Base-by-base conservation (phyloP, 192 early-diverging fungal species). In the Gamsiella multidivaricata region DNA sequence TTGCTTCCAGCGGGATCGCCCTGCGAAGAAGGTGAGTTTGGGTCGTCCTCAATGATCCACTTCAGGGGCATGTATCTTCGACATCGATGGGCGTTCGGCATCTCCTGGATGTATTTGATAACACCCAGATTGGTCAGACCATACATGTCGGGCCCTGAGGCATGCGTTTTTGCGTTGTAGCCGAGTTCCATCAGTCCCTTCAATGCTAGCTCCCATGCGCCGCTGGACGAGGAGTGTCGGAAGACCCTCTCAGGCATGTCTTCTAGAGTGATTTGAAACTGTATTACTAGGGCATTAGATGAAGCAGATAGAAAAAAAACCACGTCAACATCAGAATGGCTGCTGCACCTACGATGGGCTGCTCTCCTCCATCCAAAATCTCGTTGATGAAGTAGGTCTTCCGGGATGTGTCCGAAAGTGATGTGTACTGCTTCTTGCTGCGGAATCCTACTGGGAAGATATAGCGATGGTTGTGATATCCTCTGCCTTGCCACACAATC, bases 31-130 rank as follows among this genome's bases (percentile, higher is more conserved):
- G 45, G 47, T 14, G 46, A 53, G 14, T 29, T 28, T 12, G n/a
- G 17, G 1, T 69, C 74, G 1, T 78, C 60, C 26, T 78, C 74
- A 17, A 78, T 62, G 61, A 78, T 78, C 74, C 74, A 78, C 31
- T 78, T 78, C 15, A 78, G 55, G 25, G 74, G 74, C 74, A 78
- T 78, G 46, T 78, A 78, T 25, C 74, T 42, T 26, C 74, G 61
- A 55, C 78, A 71, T 26, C 69, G 67, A 54, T 80, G 65, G 2
- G 69, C 81, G 31, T 73, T 67, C 1, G 81, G 80, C 49, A 85
- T 84, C 34, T 89, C 90, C 67, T 92, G 91, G 49, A 92, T 91
- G 34, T 85, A 84, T 81, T 92, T 92, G 41, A 90, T 92, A 23
- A 92, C 85, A 12, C 86, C 91, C 34, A 92, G 59, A 61, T 92